Conservation (phyloP, 139 green algal species). For the Spirogloea muscicola region DNA sequence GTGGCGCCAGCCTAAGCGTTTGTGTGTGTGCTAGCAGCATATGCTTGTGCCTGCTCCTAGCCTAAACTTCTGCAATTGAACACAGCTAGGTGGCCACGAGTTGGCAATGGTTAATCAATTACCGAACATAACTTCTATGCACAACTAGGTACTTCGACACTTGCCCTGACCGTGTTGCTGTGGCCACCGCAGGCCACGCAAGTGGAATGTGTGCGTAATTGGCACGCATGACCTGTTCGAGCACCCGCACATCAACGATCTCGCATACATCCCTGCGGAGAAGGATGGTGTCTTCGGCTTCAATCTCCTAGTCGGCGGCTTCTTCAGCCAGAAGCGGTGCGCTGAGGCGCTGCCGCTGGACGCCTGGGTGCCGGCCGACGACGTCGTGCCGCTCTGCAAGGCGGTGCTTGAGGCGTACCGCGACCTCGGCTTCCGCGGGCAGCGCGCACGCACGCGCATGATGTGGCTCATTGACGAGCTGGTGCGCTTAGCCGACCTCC, state of each 20-base stretch:
- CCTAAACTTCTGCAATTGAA: no score
- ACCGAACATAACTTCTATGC: no score
- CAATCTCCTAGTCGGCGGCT: constrained; percentile 87
- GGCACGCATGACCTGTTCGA: constrained; percentile 85
- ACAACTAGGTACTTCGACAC: constrained; percentile 18
- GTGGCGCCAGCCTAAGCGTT: no score
- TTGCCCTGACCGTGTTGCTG: no score
- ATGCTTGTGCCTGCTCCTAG: no score
- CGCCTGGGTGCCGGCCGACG: constrained; percentile 64
- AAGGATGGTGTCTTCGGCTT: constrained; percentile 67
- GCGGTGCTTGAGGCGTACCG: constrained; percentile 58
- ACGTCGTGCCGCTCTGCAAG: constrained; percentile 40
- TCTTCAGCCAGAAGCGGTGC: constrained; percentile 91
- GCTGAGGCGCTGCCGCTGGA: constrained; percentile 78
- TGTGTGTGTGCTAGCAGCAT: no score
- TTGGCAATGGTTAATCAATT: no score
- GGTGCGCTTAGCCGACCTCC: no score
- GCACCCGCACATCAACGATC: constrained; percentile 98
- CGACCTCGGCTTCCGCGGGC: constrained; percentile 76
- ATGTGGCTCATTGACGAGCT: constrained; percentile 93
- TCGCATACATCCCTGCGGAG: constrained; percentile 87
- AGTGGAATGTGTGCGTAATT: constrained; percentile 93
- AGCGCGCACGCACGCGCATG: constrained; percentile 87
- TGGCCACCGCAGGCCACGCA: constrained; percentile 57
- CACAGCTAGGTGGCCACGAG: no score